phyloP scores from a whole-genome alignment of 768 basidiomycete genomes.

The Rhizopogon vinicolor region DNA sequence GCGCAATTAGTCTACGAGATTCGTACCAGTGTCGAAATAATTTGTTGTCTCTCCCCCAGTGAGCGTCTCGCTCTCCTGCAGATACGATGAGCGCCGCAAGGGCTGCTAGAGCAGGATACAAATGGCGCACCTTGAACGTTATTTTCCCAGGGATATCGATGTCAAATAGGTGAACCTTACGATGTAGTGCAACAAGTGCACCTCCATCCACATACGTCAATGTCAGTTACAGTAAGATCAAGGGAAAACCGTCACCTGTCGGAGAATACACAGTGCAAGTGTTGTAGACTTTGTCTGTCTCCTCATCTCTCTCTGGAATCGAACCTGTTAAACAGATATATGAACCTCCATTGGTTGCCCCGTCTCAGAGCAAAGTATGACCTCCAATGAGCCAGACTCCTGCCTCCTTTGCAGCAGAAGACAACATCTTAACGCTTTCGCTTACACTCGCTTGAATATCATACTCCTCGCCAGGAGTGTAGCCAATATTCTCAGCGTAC shows the following conservation, averaged over 20 bases:
- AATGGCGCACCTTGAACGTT: conserved; percentile 64
- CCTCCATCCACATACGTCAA: conserved; percentile 39
- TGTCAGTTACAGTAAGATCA: background rate
- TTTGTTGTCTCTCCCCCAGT: conserved; percentile 72
- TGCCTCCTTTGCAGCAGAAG: conserved; percentile 71
- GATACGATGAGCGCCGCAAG: conserved; percentile 3
- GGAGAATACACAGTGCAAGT: conserved; percentile 91
- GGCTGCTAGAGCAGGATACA: background rate
- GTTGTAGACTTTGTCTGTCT: conserved; percentile 77
- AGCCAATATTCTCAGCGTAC: conserved; percentile 79
- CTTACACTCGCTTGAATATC: conserved; percentile 53
- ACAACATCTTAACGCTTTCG: conserved; percentile 79
- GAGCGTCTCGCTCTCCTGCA: conserved; percentile 83
- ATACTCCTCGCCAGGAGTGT: conserved; percentile 51
- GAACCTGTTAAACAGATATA: conserved; percentile 55
- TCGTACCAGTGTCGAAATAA: conserved; percentile 81
- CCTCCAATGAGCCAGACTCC: conserved; percentile 93
- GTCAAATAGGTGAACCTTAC: conserved; percentile 96
- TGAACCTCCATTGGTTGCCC: background rate
- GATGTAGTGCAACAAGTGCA: conserved; percentile 79
- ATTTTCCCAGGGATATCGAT: conserved; percentile 95
- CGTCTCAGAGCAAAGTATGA: conserved; percentile 19
- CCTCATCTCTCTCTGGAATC: conserved; percentile 78
- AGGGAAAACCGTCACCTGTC: conserved; percentile 39
- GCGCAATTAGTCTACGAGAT: background rate